A percentile compares a stretch with the other conserved stretches of the same genome.
Evolutionary conservation across 768 basidiomycete genomes (phyloP).

Genomic region (Inosperma sp.): DNA sequence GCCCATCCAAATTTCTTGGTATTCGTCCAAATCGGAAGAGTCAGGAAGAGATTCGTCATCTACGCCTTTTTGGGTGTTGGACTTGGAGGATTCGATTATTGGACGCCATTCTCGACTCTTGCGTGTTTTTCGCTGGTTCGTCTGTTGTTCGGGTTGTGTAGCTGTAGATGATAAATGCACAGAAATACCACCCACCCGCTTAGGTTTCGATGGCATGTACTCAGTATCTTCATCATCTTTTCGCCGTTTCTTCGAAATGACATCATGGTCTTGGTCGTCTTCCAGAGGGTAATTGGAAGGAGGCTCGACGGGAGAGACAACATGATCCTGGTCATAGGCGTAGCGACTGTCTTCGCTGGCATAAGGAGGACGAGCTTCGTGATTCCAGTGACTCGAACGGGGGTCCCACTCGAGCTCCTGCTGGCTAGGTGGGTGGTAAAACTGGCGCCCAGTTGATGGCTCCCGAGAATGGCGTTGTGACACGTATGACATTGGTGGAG

Average conservation of each 20-base stretch:
- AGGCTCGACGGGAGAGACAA: constrained; percentile 17
- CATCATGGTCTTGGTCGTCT: constrained; percentile 19
- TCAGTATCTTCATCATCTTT: constrained; percentile 25
- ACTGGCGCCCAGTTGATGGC: constrained; percentile 13
- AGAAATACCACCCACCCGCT: constrained; percentile 19
- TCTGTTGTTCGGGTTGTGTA: constrained; percentile 12
- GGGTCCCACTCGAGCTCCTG: constrained; percentile 51
- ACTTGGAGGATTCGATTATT: constrained; percentile 22
- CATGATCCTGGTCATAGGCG: constrained; percentile 20
- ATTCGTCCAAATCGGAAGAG: constrained; percentile 82
- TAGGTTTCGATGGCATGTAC: constrained; percentile 22
- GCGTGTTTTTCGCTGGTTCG: constrained; percentile 24
- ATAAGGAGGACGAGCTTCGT: constrained; percentile 16
- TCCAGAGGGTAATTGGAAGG: constrained; percentile 12
- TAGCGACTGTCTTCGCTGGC: constrained; percentile 16
- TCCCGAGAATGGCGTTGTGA: constrained; percentile 17
- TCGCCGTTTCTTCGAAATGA: constrained; percentile 22
- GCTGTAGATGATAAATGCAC: constrained; percentile 2
- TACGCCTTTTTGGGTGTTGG: constrained; percentile 26
- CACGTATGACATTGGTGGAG: constrained; percentile 21
- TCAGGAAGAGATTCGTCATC: constrained; percentile 44
- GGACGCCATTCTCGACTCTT: constrained; percentile 29
- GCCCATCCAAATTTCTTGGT: constrained; percentile 67
- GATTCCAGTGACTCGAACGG: constrained; percentile 19
- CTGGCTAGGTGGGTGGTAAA: constrained; percentile 28